A percentile compares a stretch with the other conserved stretches of the same genome.
phyloP scores from a whole-genome alignment of 495 filamentous ascomycete genomes.

The Tuber umbilicatum region DNA sequence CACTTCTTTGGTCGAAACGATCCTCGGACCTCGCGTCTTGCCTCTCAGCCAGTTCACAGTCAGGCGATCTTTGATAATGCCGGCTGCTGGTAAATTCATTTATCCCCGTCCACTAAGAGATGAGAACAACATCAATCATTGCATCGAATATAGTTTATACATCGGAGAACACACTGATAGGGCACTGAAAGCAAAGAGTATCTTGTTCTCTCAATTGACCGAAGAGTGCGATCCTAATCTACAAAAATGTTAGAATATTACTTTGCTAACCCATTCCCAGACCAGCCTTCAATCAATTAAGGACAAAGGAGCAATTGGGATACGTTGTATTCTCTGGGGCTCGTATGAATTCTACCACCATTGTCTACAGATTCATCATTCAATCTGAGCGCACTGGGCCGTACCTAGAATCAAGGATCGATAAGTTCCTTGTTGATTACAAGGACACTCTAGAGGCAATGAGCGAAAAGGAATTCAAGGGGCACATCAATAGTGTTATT shows the following conservation, averaged over 20 bases:
- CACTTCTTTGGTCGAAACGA: conserved; percentile 72
- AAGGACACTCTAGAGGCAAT: conserved; percentile 62
- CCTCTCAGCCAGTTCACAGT: conserved; percentile 76
- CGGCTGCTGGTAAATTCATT: conserved; percentile 71
- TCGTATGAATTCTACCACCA: conserved; percentile 60
- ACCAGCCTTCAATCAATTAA: conserved; percentile 83
- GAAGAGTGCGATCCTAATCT: conserved; percentile 53
- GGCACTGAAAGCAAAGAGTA: conserved; percentile 61
- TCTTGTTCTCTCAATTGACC: conserved; percentile 82
- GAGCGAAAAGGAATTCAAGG: conserved; percentile 78
- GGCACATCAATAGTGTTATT: conserved; percentile 81
- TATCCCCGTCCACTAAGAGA: conserved; percentile 77
- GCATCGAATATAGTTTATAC: conserved; percentile 84
- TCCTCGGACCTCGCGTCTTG: conserved; percentile 66
- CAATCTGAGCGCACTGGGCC: conserved; percentile 80
- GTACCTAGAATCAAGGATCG: conserved; percentile 81
- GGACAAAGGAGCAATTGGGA: conserved; percentile 95
- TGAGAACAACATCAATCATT: conserved; percentile 90
- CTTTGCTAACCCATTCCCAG: conserved; percentile 28
- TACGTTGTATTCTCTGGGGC: conserved; percentile 88
- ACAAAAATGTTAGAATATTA: not conserved
- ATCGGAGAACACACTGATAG: conserved; percentile 67
- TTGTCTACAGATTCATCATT: conserved; percentile 83
- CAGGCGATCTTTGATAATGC: conserved; percentile 67
- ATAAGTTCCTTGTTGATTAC: conserved; percentile 67